A percentile compares a stretch with the other conserved stretches of the same genome.
These are phyloP conservation scores for Trypanosoma boissoni DNA, from an alignment of 208 protist genomes.

Conservation along the genomic window DNA sequence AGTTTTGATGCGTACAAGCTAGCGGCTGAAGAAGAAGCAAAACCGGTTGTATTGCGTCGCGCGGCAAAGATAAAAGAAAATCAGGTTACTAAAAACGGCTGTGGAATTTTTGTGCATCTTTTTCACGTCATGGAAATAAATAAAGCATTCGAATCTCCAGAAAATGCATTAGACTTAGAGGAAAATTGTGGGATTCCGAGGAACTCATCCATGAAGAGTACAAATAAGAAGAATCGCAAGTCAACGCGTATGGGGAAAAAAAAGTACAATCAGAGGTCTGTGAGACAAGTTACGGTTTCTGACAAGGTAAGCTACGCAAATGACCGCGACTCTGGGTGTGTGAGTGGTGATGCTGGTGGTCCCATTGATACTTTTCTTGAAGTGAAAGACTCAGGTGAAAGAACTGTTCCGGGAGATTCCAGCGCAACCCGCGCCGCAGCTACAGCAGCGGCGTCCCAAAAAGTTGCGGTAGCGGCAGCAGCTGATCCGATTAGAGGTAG, in stretches of 20 bases:
- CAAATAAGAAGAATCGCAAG: neutral
- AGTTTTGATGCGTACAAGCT: neutral
- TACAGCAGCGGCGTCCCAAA: too few relatives aligned
- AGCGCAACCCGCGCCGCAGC: too few relatives aligned
- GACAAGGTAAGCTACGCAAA: too few relatives aligned
- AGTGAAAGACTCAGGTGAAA: too few relatives aligned
- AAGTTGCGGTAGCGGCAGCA: neutral
- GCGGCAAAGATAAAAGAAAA: conserved; percentile 9
- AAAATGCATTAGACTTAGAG: neutral
- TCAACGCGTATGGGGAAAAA: neutral
- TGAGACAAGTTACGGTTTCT: too few relatives aligned
- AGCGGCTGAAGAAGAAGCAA: neutral
- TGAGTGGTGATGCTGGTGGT: too few relatives aligned
- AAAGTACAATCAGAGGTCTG: too few relatives aligned
- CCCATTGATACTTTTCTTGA: too few relatives aligned
- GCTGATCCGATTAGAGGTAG: neutral
- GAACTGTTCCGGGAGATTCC: too few relatives aligned
- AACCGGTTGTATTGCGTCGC: neutral
- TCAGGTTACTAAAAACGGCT: conserved; percentile 18
- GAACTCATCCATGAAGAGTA: neutral
- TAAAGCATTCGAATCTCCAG: neutral
- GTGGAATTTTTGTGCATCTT: conserved; percentile 22
- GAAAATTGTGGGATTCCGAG: neutral
- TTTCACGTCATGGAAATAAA: conserved; percentile 9
- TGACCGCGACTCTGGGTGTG: too few relatives aligned